Evolutionary conservation across 2,329 filamentous ascomycete genomes (phyloP), one percentile per base, ranked within the genome.

Genomic region (Didymella pinodella): DNA sequence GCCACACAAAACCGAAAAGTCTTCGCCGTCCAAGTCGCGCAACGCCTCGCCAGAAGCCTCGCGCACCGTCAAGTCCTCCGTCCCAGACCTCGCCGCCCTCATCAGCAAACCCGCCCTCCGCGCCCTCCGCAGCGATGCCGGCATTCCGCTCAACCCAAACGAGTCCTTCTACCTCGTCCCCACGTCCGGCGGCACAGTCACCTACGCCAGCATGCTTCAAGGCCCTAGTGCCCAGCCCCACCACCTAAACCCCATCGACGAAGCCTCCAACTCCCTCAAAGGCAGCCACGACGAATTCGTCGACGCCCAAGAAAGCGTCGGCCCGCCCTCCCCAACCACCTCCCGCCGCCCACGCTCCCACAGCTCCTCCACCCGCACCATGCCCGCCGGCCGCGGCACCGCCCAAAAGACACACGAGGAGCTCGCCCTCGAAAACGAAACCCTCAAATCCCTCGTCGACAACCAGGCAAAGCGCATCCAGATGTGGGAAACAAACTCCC

Each of bases 401-500:
- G 68, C 74, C n/a, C 69, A 71, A 47, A 94, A 92, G 72, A 90
- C 90, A 2, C 82, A 92, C 62, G 95, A 99, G 76, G 95, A 99
- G 77, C 84, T 98, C 10, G 88, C 90, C 63, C 86, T 94, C 48
- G 92, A 98, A 73, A 99, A 98, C 75, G 86, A 90, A 62, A 91
- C 90, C 10, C 84, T 98, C 49, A 94, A 95, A 70, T 86, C 90
- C 57, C 88, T 93, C 67, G 86, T 96, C 8, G 93, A 98, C 77
- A 92, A 92, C 48, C 85, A 97, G 34, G 91, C 90, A 62, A 91
- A 90, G 68, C 87, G 94, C 0, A 85, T 99, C n/a, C 91, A 95
- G 69, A 90, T 93, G 62, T 99, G 97, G 79, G 94, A 99, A 77
- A 89, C 92, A 38, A 93, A 92, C 68, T 92, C 93, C 0, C 95